Evolutionary conservation across 306 rosid genomes (phyloP).

Genomic region (Boehmeria nivea): DNA sequence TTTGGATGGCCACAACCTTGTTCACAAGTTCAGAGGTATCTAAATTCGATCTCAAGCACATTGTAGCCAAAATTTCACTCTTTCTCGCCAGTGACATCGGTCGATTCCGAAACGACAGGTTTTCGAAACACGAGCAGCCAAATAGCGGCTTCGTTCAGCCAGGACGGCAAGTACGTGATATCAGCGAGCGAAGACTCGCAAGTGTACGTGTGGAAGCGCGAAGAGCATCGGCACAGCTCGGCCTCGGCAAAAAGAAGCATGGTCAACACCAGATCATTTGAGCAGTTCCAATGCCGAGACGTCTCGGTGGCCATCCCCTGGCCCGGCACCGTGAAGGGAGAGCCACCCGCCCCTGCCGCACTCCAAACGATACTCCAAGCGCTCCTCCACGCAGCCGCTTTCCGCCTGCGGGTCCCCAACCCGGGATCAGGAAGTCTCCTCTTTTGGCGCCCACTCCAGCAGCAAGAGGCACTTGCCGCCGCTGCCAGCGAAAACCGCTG

Average conservation of each 20-base stretch:
- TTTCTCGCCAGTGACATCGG: no score
- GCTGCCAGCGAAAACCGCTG: slow-evolving; percentile 56
- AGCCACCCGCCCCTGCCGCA: slow-evolving; percentile 37
- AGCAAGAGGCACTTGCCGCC: slow-evolving; percentile 61
- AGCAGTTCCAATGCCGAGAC: slow-evolving; percentile 72
- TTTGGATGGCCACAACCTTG: slow-evolving; percentile 48
- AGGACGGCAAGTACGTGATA: slow-evolving; percentile 55
- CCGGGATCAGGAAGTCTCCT: slow-evolving; percentile 20
- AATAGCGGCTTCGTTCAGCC: slow-evolving; percentile 65
- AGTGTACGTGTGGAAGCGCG: slow-evolving; percentile 67
- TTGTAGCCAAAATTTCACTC: no score
- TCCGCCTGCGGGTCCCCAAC: slow-evolving; percentile 25
- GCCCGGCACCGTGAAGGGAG: slow-evolving; percentile 60
- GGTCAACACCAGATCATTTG: slow-evolving; percentile 31
- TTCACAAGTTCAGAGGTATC: slow-evolving; percentile 71
- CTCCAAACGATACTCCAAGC: slow-evolving; percentile 49
- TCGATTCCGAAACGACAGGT: slow-evolving; percentile 45
- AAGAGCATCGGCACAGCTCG: slow-evolving; percentile 31
- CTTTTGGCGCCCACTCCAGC: background rate
- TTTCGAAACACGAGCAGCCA: slow-evolving; percentile 73
- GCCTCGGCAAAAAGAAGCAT: slow-evolving; percentile 29
- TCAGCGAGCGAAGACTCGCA: slow-evolving; percentile 89
- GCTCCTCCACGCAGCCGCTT: slow-evolving; percentile 5
- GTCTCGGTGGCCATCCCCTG: slow-evolving; percentile 78
- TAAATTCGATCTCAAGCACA: no score